These are phyloP conservation scores for Madurella fahalii DNA, from an alignment of 2,329 filamentous ascomycete genomes.

Conservation along the genomic window DNA sequence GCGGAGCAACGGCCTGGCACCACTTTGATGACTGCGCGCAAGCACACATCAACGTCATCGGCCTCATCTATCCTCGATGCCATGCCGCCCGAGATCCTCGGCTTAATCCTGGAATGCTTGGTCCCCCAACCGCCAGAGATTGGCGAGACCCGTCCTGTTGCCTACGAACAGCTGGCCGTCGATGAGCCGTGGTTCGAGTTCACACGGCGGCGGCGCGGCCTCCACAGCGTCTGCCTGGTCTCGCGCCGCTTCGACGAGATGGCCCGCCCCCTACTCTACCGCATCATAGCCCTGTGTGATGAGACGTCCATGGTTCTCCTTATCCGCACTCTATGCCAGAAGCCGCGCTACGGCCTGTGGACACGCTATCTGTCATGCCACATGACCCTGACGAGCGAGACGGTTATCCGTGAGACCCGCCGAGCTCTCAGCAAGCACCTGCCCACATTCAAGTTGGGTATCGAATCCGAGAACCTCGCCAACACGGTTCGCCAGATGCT, in stretches of 20 bases:
- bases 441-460: conserved; percentile 8
- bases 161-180: conserved; percentile 23
- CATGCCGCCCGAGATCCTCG: conserved; percentile 6
- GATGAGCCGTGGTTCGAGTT: conserved; percentile 28
- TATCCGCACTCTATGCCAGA: conserved; percentile 25
- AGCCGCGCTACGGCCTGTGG: conserved; percentile 18
- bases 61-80: neutral
- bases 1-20: too few species aligned
- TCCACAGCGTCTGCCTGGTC: conserved; percentile 22
- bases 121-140: conserved; percentile 25
- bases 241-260: conserved; percentile 18
- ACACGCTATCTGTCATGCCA: conserved; percentile 26
- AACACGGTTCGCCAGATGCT: neutral
- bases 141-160: conserved; percentile 26
- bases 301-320: conserved; percentile 23
- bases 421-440: conserved; percentile 14
- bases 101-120: conserved; percentile 22
- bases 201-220: conserved; percentile 24
- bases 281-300: conserved; percentile 20
- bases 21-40: too few species aligned
- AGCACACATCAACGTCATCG: too few species aligned
- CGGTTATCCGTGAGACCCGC: conserved; percentile 21
- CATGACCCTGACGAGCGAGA: conserved; percentile 21
- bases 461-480: conserved; percentile 1
- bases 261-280: conserved; percentile 26